Conservation (phyloP, 202 grass and related monocot genomes). For the Brachypodium distachyon region DNA sequence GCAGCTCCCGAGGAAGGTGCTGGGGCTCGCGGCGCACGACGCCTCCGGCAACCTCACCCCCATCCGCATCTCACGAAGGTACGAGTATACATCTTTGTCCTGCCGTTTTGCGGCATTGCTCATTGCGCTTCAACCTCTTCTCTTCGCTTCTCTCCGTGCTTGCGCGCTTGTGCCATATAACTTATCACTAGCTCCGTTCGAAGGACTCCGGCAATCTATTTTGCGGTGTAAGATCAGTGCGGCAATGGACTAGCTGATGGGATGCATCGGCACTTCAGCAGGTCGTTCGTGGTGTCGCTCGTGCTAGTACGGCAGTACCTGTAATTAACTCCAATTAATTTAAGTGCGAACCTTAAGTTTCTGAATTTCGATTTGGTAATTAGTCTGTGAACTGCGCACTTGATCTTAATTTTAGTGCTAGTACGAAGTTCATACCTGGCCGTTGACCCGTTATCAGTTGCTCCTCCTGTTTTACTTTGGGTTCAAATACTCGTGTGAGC, state of each 20-base stretch:
- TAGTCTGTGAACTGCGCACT: too few relatives aligned
- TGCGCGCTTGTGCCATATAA: not conserved
- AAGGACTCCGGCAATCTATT: too few relatives aligned
- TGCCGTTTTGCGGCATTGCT: too few relatives aligned
- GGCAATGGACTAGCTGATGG: not conserved
- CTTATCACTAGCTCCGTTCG: too few relatives aligned
- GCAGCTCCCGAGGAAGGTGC: constrained; percentile 32
- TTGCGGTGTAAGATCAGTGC: too few relatives aligned
- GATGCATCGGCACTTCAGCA: not conserved
- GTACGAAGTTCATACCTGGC: too few relatives aligned
- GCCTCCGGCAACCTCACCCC: constrained; percentile 56
- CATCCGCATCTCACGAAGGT: constrained; percentile 68
- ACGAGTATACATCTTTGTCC: not conserved
- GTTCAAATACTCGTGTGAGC: too few relatives aligned
- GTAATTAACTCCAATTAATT: not conserved
- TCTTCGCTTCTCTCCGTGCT: not conserved
- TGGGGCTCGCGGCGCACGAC: constrained; percentile 66
- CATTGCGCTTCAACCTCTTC: too few relatives aligned
- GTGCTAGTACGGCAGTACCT: not conserved
- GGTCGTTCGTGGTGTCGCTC: not conserved
- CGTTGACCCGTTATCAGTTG: too few relatives aligned
- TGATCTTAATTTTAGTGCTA: too few relatives aligned
- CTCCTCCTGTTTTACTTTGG: too few relatives aligned
- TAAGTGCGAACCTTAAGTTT: not conserved
- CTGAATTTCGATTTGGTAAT: not conserved